Conservation (phyloP, 2,329 filamentous ascomycete species). For the Fusarium euwallaceae region DNA sequence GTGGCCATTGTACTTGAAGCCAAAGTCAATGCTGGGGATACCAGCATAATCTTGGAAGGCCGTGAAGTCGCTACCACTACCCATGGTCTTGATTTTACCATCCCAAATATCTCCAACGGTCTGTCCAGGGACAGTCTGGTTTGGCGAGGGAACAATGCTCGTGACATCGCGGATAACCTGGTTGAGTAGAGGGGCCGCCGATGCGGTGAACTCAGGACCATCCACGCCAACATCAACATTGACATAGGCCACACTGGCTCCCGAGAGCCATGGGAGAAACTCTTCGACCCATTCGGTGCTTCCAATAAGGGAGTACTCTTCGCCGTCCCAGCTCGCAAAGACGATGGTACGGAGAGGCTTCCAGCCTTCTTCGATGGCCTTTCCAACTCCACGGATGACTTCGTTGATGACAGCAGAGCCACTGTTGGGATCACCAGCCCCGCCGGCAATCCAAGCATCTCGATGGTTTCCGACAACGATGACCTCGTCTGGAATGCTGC, state of each 20-base stretch:
- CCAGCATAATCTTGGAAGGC: slow-evolving; percentile 81
- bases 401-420: slow-evolving; percentile 86
- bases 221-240: slow-evolving; percentile 84
- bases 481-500: slow-evolving; percentile 85
- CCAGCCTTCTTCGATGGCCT: slow-evolving; percentile 72
- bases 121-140: slow-evolving; percentile 80
- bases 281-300: slow-evolving; percentile 96
- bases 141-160: slow-evolving; percentile 74
- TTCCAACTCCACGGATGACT: slow-evolving; percentile 80
- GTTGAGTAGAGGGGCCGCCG: slow-evolving; percentile 82
- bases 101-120: slow-evolving; percentile 79
- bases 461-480: slow-evolving; percentile 93
- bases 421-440: slow-evolving; percentile 85
- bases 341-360: slow-evolving; percentile 86
- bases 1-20: slow-evolving; percentile 61
- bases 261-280: slow-evolving; percentile 82
- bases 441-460: slow-evolving; percentile 91
- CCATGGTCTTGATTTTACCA: slow-evolving; percentile 73
- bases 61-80: slow-evolving; percentile 80
- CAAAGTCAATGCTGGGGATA: slow-evolving; percentile 74
- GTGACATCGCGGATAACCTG: slow-evolving; percentile 78
- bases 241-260: slow-evolving; percentile 82
- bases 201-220: slow-evolving; percentile 73
- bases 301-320: slow-evolving; percentile 88
- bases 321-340: slow-evolving; percentile 85